A percentile compares a stretch with the other conserved stretches of the same genome.
Evolutionary conservation across 192 early-diverging fungal genomes (phyloP).

Genomic region (Oehlia diaphana): DNA sequence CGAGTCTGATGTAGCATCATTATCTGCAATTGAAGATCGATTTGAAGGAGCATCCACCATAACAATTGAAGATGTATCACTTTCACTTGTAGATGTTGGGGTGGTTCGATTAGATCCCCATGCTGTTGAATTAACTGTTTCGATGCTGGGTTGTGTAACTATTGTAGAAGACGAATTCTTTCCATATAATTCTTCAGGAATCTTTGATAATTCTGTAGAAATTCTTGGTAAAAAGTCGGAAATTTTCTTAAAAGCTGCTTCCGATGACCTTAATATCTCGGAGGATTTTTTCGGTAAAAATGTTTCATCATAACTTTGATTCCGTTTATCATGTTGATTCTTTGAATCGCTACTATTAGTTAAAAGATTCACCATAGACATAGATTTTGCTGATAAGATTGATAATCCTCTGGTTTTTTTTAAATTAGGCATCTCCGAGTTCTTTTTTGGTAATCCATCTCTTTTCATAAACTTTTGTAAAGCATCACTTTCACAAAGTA

Average conservation of each 20-base stretch:
- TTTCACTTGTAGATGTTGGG: neutral
- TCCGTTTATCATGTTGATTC: neutral
- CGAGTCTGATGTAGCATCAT: neutral
- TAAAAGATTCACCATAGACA: slow-evolving; percentile 23
- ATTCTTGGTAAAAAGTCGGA: neutral
- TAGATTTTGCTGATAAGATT: slow-evolving; percentile 19
- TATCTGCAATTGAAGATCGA: neutral
- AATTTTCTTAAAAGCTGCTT: neutral
- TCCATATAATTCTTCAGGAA: neutral
- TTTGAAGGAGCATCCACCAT: neutral
- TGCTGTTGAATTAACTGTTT: neutral
- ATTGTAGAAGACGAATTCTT: neutral
- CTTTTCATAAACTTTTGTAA: slow-evolving; percentile 27
- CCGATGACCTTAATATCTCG: neutral
- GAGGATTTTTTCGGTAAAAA: neutral
- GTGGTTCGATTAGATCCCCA: slow-evolving; percentile 2
- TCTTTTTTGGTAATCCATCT: slow-evolving; percentile 11
- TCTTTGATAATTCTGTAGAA: neutral
- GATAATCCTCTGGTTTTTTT: slow-evolving; percentile 8
- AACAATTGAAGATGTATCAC: neutral
- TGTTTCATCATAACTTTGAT: neutral
- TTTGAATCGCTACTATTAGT: no score
- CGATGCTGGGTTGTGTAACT: neutral
- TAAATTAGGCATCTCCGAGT: neutral
- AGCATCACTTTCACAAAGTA: slow-evolving; percentile 9